Base-by-base conservation (phyloP, 1,139 yeast genomes). In the Arxiozyma heterogenica region DNA sequence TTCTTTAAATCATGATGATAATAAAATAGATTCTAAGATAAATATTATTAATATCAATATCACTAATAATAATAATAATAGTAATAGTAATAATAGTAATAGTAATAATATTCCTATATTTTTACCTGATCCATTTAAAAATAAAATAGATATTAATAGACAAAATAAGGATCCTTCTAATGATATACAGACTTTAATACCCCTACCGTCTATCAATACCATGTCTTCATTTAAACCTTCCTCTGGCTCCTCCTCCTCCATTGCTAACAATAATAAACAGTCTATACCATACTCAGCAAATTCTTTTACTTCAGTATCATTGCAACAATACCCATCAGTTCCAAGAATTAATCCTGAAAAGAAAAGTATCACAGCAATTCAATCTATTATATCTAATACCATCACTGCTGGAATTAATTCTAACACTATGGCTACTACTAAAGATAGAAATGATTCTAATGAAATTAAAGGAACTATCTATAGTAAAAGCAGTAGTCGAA, bases 1-100 rank as follows among this genome's bases (percentile, higher is more conserved):
- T 41, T 59, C 62, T 20, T 51, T 59, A 38, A 58, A 58, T 38
- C n/a, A 8, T 22, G 6, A 21, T 41, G 20, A 21, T 20, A 25
- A 12, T 43, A 43, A 43, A 12, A 21, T 43, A 21, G 45, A 22
- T 43, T 25, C 45, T 11, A 15, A 21, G n/a, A 23, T 6, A 23
- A 30, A 41, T 9, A 51, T 41, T 21, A 38, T 41, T 21, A 30
- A 38, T 3, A 44, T 22, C 27, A 20, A 48, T 23, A 39, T 34
- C 23, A 47, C 38, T 39, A 43, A n/a, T 21, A 43, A 43, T 41
- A 42, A 41, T 23, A 51, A 41, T 25, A 49, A 38, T 27, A 44
- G 3, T 9, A 1, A 15, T 27, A 39, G 5, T 15, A 41, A 12
- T 41, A 41, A 18, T 21, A 18, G 20, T 41, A 41, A 17, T 20